These are phyloP conservation scores for Francoa sonchifolia DNA, from an alignment of 441 rosid species.

Conservation along the genomic window DNA sequence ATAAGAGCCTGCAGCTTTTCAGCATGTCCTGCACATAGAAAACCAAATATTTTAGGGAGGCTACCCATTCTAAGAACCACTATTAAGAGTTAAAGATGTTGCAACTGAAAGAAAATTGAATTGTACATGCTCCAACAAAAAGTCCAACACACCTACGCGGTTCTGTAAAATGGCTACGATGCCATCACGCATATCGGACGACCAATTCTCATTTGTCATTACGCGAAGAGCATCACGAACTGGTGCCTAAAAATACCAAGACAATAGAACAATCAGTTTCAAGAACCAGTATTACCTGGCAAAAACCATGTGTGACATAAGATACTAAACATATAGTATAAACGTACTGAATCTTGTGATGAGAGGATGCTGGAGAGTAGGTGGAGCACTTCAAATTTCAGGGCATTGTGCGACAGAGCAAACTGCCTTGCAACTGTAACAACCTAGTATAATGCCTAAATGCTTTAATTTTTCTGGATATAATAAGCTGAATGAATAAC, in stretches of 20 bases:
- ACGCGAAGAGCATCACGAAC: constrained; percentile 41
- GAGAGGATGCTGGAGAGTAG: constrained; percentile 60
- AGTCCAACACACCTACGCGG: constrained; percentile 58
- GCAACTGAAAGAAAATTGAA: background rate
- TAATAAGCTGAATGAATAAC: no score
- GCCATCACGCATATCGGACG: constrained; percentile 52
- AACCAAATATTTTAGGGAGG: background rate
- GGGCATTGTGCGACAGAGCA: constrained; percentile 61
- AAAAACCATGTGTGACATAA: background rate
- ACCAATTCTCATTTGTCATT: constrained; percentile 42
- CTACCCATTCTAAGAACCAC: no score
- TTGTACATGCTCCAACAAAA: background rate
- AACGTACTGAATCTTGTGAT: constrained; percentile 38
- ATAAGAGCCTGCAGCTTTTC: constrained; percentile 74
- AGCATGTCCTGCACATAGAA: constrained; percentile 43
- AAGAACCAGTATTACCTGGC: background rate
- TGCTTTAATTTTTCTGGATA: background rate
- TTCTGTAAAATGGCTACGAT: constrained; percentile 69
- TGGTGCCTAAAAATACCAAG: constrained; percentile 31
- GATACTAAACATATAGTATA: no score
- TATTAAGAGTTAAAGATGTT: no score
- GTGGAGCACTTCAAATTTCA: constrained; percentile 80
- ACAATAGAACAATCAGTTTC: constrained; percentile 6
- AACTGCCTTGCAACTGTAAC: constrained; percentile 49
- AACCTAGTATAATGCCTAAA: constrained; percentile 32